Percentiles rank a stretch among this genome's conserved stretches.
Evolutionary conservation across 2,329 filamentous ascomycete species (phyloP).

Genomic region (Fusarium chaquense): DNA sequence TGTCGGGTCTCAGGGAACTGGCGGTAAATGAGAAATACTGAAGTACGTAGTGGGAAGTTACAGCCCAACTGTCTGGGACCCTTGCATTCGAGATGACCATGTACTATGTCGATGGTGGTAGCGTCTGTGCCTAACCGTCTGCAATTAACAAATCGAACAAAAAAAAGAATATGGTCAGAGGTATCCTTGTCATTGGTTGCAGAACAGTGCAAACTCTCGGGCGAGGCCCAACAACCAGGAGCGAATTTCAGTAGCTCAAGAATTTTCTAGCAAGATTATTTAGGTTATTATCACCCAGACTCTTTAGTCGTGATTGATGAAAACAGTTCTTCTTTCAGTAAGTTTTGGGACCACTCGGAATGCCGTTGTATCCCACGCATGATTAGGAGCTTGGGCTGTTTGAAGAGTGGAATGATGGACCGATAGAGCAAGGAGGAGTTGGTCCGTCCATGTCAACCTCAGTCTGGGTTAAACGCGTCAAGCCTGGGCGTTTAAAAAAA

Average conservation of each 20-base stretch:
- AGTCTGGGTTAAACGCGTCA: slow-evolving; percentile 24
- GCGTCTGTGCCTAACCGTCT: slow-evolving; percentile 27
- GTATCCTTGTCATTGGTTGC: slow-evolving; percentile 13
- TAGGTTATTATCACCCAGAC: slow-evolving; percentile 7
- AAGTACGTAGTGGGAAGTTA: slow-evolving; percentile 8
- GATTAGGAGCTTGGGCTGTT: slow-evolving; percentile 27
- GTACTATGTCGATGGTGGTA: slow-evolving; percentile 16
- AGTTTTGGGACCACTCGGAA: slow-evolving; percentile 23
- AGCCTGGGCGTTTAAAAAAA: slow-evolving; percentile 1
- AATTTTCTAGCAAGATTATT: slow-evolving; percentile 12
- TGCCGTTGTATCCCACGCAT: slow-evolving; percentile 20
- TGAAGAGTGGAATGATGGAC: slow-evolving; percentile 37
- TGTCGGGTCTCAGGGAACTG: slow-evolving; percentile 1
- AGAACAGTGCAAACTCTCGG: slow-evolving; percentile 25
- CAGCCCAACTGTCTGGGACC: slow-evolving; percentile 23
- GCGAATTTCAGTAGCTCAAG: slow-evolving; percentile 11
- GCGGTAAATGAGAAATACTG: slow-evolving; percentile 16
- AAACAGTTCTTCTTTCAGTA: slow-evolving; percentile 18
- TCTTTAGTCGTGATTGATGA: slow-evolving; percentile 15
- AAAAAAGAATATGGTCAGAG: slow-evolving; percentile 6
- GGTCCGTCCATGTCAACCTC: slow-evolving; percentile 39
- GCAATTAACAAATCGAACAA: slow-evolving; percentile 4
- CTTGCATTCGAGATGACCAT: slow-evolving; percentile 16
- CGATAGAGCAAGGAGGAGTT: slow-evolving; percentile 36
- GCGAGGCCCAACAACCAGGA: slow-evolving; percentile 2